phyloP scores from a whole-genome alignment of 306 rosid genomes.

The Casuarina equisetifolia region DNA sequence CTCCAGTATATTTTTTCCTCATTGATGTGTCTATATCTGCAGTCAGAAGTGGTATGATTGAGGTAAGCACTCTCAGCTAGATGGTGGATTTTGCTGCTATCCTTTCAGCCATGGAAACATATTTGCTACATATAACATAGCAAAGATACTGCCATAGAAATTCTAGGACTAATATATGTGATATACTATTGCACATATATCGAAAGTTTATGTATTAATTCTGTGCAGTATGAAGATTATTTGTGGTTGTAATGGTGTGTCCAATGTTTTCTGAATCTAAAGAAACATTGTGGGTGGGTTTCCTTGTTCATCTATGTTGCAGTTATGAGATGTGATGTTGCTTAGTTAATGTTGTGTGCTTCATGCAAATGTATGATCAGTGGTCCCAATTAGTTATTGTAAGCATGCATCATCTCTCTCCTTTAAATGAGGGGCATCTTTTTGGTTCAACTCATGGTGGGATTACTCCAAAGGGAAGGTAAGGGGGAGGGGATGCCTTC shows the following conservation, averaged over 20 bases:
- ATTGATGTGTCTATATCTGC: slow-evolving; percentile 92
- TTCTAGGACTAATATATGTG: not conserved
- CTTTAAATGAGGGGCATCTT: not conserved
- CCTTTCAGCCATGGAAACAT: not conserved
- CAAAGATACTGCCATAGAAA: not conserved
- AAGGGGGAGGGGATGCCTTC: not conserved
- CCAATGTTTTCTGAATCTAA: not conserved
- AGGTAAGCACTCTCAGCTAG: slow-evolving; percentile 47
- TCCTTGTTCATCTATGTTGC: not conserved
- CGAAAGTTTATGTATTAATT: not conserved
- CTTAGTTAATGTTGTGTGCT: not conserved
- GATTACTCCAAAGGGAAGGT: not conserved
- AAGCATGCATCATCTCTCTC: not conserved
- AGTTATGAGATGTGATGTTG: not conserved
- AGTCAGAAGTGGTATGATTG: slow-evolving; percentile 98
- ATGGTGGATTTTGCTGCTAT: slow-evolving; percentile 1
- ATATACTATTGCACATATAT: not conserved
- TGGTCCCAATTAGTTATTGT: not conserved
- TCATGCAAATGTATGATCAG: not conserved
- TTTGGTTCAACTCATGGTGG: not conserved
- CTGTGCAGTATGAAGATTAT: not conserved
- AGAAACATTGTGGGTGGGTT: not conserved
- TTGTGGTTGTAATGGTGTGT: not conserved
- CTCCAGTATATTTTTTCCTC: slow-evolving; percentile 94
- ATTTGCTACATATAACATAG: not conserved